Evolutionary conservation across 768 basidiomycete species (phyloP).

Genomic region (Tylopilus subfusipes): DNA sequence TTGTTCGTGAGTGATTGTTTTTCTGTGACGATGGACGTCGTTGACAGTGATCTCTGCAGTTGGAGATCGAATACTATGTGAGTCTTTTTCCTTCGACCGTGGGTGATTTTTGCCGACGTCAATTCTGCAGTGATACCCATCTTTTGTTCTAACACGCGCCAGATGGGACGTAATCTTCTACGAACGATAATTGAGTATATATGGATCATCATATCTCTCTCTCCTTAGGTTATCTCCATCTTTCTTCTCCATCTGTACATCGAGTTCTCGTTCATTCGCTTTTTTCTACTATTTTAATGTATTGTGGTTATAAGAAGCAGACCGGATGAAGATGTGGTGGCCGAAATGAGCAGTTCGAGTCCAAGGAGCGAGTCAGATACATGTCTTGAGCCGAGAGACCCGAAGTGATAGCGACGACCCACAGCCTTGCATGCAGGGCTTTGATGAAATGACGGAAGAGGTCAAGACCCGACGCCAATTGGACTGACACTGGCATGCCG

Average conservation of each 20-base stretch:
- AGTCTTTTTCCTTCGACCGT: constrained; percentile 30
- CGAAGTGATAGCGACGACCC: no score
- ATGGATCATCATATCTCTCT: constrained; percentile 3
- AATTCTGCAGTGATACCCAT: constrained; percentile 21
- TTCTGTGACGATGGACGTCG: neutral
- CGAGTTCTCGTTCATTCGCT: neutral
- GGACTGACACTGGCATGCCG: neutral
- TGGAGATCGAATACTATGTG: constrained; percentile 95
- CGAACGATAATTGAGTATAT: constrained; percentile 16
- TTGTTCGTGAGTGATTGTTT: constrained; percentile 70
- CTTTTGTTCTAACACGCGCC: neutral
- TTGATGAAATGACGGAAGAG: neutral
- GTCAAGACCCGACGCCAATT: neutral
- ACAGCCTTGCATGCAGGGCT: no score
- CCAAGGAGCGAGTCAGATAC: neutral
- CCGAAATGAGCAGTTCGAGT: neutral
- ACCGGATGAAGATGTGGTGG: neutral
- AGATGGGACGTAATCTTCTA: constrained; percentile 1
- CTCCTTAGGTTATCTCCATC: constrained; percentile 4
- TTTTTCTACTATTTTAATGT: constrained; percentile 5
- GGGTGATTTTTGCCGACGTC: neutral
- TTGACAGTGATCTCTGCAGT: constrained; percentile 41
- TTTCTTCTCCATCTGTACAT: constrained; percentile 1
- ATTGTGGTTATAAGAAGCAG: neutral
- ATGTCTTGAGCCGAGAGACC: neutral